Base-by-base conservation (phyloP, 208 protist genomes). In the Porcisia hertigi region DNA sequence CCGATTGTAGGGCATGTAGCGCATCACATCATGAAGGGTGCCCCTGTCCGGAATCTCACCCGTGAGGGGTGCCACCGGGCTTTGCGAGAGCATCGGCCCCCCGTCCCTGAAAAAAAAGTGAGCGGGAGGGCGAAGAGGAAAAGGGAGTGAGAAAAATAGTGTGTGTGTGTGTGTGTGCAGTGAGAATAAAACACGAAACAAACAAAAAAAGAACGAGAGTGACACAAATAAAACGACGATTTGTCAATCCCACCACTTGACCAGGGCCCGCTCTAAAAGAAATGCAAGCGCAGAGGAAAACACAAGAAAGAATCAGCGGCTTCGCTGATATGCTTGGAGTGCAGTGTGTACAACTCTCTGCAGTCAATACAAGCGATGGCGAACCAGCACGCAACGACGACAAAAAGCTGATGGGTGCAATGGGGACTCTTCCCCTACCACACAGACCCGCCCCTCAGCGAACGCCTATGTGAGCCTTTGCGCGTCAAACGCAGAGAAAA, bases 1-100 rank as follows among this genome's bases (percentile, higher is more conserved):
- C n/a, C 92, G 82, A 67, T 96, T 96, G 70, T 90, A 94, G n/a
- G 92, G 92, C 14, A 96, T 88, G 76, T 88, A 96, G 71, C 80
- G 77, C 92, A 96, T 92, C 20, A 94, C 78, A 54, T 94, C 84
- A 70, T 92, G 88, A 20, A 96, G 65, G 34, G 84, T 80, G 2
- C 83, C 83, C 49, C 72, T 75, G 75, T 81, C 86, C n/a, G 92
- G 83, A 52, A 94, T 80, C 25, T 89, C 83, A 7, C 92, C 89
- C 57, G 85, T 88, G 47, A 93, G 85, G 64, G 89, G 86, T 1
- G 77, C 80, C 11, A 69, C 66, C 1, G 81, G 64, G n/a, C 86
- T 85, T 58, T 86, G 74, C 2, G 88, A 92, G 16, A 93, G 67
- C 89, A 93, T 73, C 36, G 36, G 2, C 12, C 66, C 12, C 11